Percentiles rank a stretch among this genome's conserved stretches.
phyloP scores from a whole-genome alignment of 148 eudicot genomes.

The Diospyros lotus region DNA sequence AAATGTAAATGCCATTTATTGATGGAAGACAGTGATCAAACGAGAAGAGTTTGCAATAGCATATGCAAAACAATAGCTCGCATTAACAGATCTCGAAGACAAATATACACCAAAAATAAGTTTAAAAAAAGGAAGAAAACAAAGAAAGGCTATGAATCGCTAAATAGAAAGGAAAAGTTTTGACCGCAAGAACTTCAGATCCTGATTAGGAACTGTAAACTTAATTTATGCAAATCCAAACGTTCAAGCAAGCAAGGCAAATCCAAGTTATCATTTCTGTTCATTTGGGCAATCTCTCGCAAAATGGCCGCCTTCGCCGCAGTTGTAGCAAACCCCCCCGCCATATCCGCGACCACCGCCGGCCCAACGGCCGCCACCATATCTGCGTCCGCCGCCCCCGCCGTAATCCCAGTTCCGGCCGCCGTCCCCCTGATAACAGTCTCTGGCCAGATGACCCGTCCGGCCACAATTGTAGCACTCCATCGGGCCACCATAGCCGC shows the following conservation, averaged over 20 bases:
- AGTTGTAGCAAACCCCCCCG: conserved; percentile 33
- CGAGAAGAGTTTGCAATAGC: neutral
- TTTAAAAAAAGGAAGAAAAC: too few relatives aligned
- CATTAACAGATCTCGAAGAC: neutral
- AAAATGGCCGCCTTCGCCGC: conserved; percentile 64
- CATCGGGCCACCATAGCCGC: conserved; percentile 22
- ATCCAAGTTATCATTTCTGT: conserved; percentile 19
- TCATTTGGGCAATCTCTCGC: conserved; percentile 49
- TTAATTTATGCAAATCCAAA: conserved; percentile 2
- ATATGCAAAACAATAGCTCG: conserved; percentile 2
- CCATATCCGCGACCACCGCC: conserved; percentile 15
- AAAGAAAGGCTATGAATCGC: neutral
- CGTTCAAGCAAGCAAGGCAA: neutral
- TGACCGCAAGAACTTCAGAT: neutral
- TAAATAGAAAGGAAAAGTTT: neutral
- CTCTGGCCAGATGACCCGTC: conserved; percentile 19
- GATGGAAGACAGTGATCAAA: neutral
- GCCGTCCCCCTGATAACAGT: conserved; percentile 14
- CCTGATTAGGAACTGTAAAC: neutral
- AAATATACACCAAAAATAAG: neutral
- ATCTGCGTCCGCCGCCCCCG: conserved; percentile 13
- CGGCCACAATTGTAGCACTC: conserved; percentile 27
- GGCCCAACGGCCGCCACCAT: neutral
- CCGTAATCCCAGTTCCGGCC: conserved; percentile 9
- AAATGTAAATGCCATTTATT: neutral